phyloP scores from a whole-genome alignment of 2,329 filamentous ascomycete species.

The Ophiostoma montium region DNA sequence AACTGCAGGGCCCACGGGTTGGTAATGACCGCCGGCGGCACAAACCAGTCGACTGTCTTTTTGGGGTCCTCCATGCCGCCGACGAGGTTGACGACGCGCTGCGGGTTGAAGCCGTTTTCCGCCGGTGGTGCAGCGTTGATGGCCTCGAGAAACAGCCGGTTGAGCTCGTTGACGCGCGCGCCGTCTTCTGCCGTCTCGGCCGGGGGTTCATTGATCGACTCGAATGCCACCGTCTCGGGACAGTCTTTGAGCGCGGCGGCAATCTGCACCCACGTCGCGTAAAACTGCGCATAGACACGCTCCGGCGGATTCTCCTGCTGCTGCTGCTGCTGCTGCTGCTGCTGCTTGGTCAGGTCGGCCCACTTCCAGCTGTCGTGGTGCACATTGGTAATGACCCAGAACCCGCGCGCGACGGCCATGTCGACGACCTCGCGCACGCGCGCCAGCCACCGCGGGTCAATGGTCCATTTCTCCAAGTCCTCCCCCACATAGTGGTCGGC shows the following conservation, averaged over 20 bases:
- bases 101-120: constrained; percentile 33
- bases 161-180: constrained; percentile 37
- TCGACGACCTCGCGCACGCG: constrained; percentile 44
- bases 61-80: constrained; percentile 35
- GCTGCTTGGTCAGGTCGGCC: constrained; percentile 36
- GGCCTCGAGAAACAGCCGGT: constrained; percentile 39
- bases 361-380: constrained; percentile 47
- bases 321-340: too few relatives aligned
- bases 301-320: constrained; percentile 28
- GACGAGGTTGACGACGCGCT: constrained; percentile 41
- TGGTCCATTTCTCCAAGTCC: constrained; percentile 34
- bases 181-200: constrained; percentile 36
- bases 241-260: constrained; percentile 39
- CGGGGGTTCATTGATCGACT: constrained; percentile 45
- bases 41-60: constrained; percentile 41
- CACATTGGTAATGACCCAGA: constrained; percentile 42
- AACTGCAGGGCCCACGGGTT: constrained; percentile 48
- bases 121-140: constrained; percentile 22
- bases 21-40: constrained; percentile 30
- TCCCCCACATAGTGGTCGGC: constrained; percentile 36
- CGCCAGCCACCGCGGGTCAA: constrained; percentile 40
- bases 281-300: constrained; percentile 41
- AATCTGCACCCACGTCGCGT: constrained; percentile 43
- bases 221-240: constrained; percentile 38
- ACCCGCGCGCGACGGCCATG: constrained; percentile 33